phyloP scores from a whole-genome alignment of 2,329 filamentous ascomycete genomes.

The Aspergillus pseudoterreus region DNA sequence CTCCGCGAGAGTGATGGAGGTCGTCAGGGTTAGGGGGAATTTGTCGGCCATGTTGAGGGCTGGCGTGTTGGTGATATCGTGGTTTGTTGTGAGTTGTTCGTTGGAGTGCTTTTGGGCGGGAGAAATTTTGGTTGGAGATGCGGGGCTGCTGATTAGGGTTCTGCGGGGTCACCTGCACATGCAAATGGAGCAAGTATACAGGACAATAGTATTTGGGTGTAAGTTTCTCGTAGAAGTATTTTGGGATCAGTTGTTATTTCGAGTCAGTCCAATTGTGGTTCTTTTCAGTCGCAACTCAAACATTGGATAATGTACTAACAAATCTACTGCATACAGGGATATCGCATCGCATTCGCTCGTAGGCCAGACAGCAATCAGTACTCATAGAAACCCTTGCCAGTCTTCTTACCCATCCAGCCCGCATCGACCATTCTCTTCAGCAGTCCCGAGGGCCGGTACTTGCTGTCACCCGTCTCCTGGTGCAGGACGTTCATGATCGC shows the following conservation, averaged over 20 bases:
- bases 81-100: not conserved
- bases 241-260: too few relatives aligned
- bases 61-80: constrained; percentile 2
- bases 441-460: constrained; percentile 86
- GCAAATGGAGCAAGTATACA: too few relatives aligned
- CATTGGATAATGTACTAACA: constrained; percentile 4
- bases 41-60: constrained; percentile 25
- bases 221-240: too few relatives aligned
- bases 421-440: constrained; percentile 95
- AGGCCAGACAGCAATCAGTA: constrained; percentile 51
- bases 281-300: too few relatives aligned
- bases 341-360: not conserved
- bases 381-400: constrained; percentile 91
- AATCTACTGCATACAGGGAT: constrained; percentile 6
- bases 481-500: constrained; percentile 96
- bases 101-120: not conserved
- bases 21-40: constrained; percentile 28
- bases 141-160: constrained; percentile 31
- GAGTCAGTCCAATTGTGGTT: too few relatives aligned
- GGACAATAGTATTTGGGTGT: too few relatives aligned
- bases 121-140: constrained; percentile 26
- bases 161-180: constrained; percentile 23
- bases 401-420: constrained; percentile 97
- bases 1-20: constrained; percentile 34
- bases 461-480: constrained; percentile 86